Percentiles rank a stretch among this genome's conserved stretches.
Conservation (phyloP, 2,329 filamentous ascomycete genomes). For the Cordyceps pruinosa region DNA sequence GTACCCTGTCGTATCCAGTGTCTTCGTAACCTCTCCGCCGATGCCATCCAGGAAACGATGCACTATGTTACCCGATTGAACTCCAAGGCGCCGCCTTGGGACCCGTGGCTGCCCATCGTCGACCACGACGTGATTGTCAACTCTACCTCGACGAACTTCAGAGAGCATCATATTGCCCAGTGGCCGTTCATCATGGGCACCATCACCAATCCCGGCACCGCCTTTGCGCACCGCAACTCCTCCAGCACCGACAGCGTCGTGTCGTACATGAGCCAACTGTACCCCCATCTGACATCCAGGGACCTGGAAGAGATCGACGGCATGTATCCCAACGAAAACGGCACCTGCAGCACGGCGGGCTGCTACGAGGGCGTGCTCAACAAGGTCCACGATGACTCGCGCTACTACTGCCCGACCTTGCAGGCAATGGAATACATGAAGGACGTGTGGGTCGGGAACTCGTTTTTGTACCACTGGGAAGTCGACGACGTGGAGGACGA, state of each 20-base stretch:
- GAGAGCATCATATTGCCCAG: conserved; percentile 42
- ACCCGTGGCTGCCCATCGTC: conserved; percentile 48
- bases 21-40: conserved; percentile 35
- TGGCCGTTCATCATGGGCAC: conserved; percentile 45
- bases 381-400: conserved; percentile 29
- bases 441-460: conserved; percentile 28
- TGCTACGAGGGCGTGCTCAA: conserved; percentile 32
- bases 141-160: conserved; percentile 42
- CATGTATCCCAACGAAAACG: conserved; percentile 30
- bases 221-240: conserved; percentile 25
- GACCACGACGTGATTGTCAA: conserved; percentile 47
- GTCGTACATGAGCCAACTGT: conserved; percentile 27
- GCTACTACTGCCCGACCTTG: conserved; percentile 30
- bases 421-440: conserved; percentile 24
- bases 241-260: conserved; percentile 28
- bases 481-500: conserved; percentile 53
- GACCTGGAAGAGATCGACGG: conserved; percentile 26
- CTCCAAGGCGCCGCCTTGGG: conserved; percentile 32
- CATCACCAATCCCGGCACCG: conserved; percentile 32
- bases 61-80: conserved; percentile 2
- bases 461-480: conserved; percentile 65
- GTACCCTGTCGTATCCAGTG: too few relatives aligned
- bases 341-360: conserved; percentile 25
- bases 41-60: conserved; percentile 37
- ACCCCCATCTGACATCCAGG: conserved; percentile 25